A percentile compares a stretch with the other conserved stretches of the same genome.
Conservation (phyloP, 2,329 filamentous ascomycete species). For the Immersiporthe knoxdaviesiana region DNA sequence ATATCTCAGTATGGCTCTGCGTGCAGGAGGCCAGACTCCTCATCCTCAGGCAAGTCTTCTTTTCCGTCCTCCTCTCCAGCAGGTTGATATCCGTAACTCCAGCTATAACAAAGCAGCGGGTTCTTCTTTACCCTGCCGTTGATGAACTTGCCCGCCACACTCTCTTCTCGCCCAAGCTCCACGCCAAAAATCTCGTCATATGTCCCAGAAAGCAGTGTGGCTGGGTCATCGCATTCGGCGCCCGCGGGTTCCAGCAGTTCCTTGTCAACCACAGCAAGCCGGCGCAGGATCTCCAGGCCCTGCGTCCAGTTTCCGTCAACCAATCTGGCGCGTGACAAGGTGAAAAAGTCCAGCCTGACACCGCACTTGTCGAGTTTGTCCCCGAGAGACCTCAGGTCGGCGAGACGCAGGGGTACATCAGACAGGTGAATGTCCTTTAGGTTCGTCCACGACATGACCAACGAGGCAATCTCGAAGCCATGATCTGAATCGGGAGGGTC, state of each 20-base stretch:
- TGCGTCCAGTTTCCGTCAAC: constrained; percentile 20
- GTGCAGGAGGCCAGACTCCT: no score
- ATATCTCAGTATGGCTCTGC: no score
- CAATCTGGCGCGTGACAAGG: constrained; percentile 13
- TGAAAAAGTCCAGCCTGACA: constrained; percentile 19
- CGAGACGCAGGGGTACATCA: constrained; percentile 12
- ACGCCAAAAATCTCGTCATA: constrained; percentile 15
- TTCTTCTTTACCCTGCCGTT: constrained; percentile 18
- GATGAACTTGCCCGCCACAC: constrained; percentile 16
- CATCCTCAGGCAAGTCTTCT: not conserved
- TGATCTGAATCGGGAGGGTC: not conserved
- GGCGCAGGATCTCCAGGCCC: constrained; percentile 19
- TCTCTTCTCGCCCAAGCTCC: not conserved
- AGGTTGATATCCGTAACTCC: not conserved
- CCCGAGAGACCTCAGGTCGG: constrained; percentile 11
- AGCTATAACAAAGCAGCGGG: not conserved
- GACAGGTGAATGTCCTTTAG: constrained; percentile 22
- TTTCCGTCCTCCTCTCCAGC: not conserved
- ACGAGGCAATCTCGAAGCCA: not conserved
- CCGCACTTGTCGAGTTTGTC: not conserved
- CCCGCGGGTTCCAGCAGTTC: constrained; percentile 17
- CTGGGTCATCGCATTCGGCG: constrained; percentile 17
- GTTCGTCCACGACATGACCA: not conserved
- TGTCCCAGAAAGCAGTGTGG: not conserved
- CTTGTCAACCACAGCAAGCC: constrained; percentile 17